These are phyloP conservation scores for Plasmodium adleri DNA, from an alignment of 169 alveolate species.

Conservation along the genomic window DNA sequence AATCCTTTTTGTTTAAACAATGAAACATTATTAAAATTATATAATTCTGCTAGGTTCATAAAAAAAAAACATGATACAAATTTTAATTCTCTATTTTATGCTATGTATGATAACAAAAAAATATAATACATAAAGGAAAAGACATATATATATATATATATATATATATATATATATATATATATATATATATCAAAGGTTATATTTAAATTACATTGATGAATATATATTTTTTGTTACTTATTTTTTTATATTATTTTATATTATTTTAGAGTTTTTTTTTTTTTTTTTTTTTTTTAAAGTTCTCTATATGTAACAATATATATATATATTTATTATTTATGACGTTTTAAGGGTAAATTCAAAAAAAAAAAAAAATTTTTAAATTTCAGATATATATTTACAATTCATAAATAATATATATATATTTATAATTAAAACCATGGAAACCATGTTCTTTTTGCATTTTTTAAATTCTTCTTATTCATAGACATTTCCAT, in stretches of 20 bases:
- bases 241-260: too few relatives aligned
- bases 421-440: slow-evolving; percentile 10
- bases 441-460: slow-evolving; percentile 75
- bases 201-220: too few relatives aligned
- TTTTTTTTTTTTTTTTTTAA: too few relatives aligned
- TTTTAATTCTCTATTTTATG: slow-evolving; percentile 72
- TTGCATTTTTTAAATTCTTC: slow-evolving; percentile 31
- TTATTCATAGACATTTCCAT: slow-evolving; percentile 65
- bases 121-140: background rate
- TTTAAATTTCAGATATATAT: too few relatives aligned
- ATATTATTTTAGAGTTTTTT: too few relatives aligned
- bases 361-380: too few relatives aligned
- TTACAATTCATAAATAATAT: background rate
- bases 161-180: background rate
- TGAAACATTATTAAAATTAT: slow-evolving; percentile 33
- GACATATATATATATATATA: slow-evolving; percentile 9
- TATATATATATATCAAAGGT: slow-evolving; percentile 33
- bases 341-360: too few relatives aligned
- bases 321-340: too few relatives aligned
- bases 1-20: slow-evolving; percentile 69
- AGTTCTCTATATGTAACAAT: too few relatives aligned
- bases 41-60: slow-evolving; percentile 55
- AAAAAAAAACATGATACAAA: slow-evolving; percentile 64
- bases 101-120: slow-evolving; percentile 61
- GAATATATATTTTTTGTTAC: too few relatives aligned